A percentile compares a stretch with the other conserved stretches of the same genome.
phyloP scores from a whole-genome alignment of 2,329 filamentous ascomycete genomes.

The Trichoderma pleuroti region DNA sequence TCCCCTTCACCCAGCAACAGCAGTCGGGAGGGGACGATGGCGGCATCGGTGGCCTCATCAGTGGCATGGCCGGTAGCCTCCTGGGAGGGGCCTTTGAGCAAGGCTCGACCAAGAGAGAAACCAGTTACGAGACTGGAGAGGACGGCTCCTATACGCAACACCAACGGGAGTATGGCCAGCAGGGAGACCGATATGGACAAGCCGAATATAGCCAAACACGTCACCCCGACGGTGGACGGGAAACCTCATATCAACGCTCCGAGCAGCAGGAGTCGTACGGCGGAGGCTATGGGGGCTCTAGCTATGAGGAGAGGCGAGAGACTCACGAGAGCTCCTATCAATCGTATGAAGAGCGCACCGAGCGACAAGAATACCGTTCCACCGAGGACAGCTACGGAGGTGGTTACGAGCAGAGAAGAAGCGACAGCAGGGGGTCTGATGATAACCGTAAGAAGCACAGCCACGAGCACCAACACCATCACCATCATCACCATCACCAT shows the following conservation, averaged over 20 bases:
- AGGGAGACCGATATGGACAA: conserved; percentile 56
- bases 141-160: conserved; percentile 61
- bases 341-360: conserved; percentile 57
- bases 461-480: conserved; percentile 1
- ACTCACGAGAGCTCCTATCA: conserved; percentile 49
- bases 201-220: conserved; percentile 58
- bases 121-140: conserved; percentile 50
- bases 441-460: conserved; percentile 21
- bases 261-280: conserved; percentile 51
- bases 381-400: conserved; percentile 26
- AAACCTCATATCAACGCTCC: conserved; percentile 59
- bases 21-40: conserved; percentile 57
- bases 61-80: conserved; percentile 59
- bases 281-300: conserved; percentile 45
- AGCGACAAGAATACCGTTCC: conserved; percentile 47
- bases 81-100: conserved; percentile 59
- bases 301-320: conserved; percentile 58
- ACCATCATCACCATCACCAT: conserved; percentile 2
- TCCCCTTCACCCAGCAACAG: conserved; percentile 32
- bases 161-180: conserved; percentile 59
- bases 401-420: conserved; percentile 23
- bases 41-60: conserved; percentile 66
- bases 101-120: conserved; percentile 52
- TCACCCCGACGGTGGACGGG: conserved; percentile 54
- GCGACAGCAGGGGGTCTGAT: conserved; percentile 24